Base-by-base conservation (phyloP, 2,329 filamentous ascomycete genomes). In the Scleromitrula shiraiana region DNA sequence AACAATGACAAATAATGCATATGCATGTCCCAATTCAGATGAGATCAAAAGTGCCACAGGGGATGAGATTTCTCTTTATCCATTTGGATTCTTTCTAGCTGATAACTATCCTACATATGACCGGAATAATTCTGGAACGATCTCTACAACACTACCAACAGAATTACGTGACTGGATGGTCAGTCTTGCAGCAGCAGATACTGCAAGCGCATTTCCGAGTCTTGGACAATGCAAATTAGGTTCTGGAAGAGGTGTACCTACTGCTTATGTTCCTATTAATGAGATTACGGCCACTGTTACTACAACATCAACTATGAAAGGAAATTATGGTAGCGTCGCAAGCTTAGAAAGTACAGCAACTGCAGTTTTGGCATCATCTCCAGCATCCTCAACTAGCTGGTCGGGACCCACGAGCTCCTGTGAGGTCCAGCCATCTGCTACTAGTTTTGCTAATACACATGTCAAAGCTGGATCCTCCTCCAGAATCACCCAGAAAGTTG, bases 201-300 rank as follows among this genome's bases (percentile, higher is more conserved):
- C 27, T 10, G 15, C 26, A 20, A 24, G 38, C 6, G 12, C 27
- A 10, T 50, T 41, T 15, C 38, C 39, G 29, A 47, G 30, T 19
- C 15, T 53, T 29, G 45, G 12, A 17, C 20, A 35, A 3, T 55
- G 53, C 30, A 29, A 41, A 10, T n/a, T 50, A 7, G 53, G 50
- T 10, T 7, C 22, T 29, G 42, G 51, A 12, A 29, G 46, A 17
- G 53, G 53, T 19, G 41, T 53, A 12, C 53, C 51, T 9, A 41
- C 37, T 15, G 53, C 53, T 1, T 52, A 53, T 48, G n/a, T 55
- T 20, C 51, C 53, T 15, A 46, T 50, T 8, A 50, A 38, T 20
- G 36, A 40, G 40, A 24, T 53, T 3, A 51, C 51, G 1, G 50
- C 17, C 10, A 27, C 19, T 9, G 17, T 19, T 2, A 22, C 20